Evolutionary conservation across 208 protist species (phyloP), one percentile per base, ranked within the genome.

Genomic region (Leishmania aethiopica): DNA sequence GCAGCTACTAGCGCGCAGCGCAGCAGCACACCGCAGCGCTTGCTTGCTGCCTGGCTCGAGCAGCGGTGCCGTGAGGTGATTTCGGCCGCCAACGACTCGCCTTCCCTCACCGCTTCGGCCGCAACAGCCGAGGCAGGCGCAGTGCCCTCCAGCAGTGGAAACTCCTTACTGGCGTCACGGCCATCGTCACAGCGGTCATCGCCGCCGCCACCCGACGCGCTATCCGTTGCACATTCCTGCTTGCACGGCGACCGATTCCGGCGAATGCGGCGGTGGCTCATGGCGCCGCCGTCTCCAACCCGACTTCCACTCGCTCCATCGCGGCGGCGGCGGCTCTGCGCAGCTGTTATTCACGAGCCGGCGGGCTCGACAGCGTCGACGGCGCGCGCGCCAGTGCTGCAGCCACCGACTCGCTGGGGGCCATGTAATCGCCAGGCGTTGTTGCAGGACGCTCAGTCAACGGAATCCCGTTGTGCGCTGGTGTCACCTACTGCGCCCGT

Each of bases 11-110:
- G 25, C 28, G 70, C 28, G 32, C 72, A 45, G 72, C 72, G 77
- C 60, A 59, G 77, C 49, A 53, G 47, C 22, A 73, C 77, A n/a
- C 42, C 77, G 35, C 60, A 40, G 77, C 77, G 77, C 32, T 15
- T 80, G 77, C 64, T 80, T 53, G n/a, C 59, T 51, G 77, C 77
- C 11, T 55, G 45, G 77, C 8, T 69, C n/a, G 77, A 80, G 77
- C 77, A 80, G 10, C 77, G 64, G n/a, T 73, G 60, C 40, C 28
- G 47, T 45, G 62, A 47, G 32, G 40, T 25, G 45, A 49, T 28
- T 32, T n/a, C 45, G 42, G 70, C 11, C 17, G 8, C 25, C 25
- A 10, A 32, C 42, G 25, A 49, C 51, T 77, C 73, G 35, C 73
- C 35, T 28, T 22, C 73, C 64, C 53, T 13, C 28, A 17, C 35